A percentile compares a stretch with the other conserved stretches of the same genome.
Conservation (phyloP, 2,329 filamentous ascomycete genomes). For the Colletotrichum sp. region DNA sequence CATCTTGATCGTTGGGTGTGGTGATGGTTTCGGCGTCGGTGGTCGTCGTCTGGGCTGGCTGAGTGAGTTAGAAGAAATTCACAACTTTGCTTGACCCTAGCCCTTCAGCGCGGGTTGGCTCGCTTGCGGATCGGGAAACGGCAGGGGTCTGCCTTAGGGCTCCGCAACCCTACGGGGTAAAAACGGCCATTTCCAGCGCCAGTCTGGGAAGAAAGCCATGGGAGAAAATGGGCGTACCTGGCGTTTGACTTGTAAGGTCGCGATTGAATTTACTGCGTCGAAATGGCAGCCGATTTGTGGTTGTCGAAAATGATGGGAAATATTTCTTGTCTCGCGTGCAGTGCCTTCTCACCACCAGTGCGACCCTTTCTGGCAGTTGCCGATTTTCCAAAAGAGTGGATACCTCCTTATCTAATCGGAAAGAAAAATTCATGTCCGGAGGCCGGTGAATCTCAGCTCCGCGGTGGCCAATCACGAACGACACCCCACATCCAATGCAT, state of each 20-base stretch:
- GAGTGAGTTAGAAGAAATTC: slow-evolving; percentile 45
- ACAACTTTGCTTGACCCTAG: slow-evolving; percentile 49
- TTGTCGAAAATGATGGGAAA: not conserved
- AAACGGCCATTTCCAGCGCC: slow-evolving; percentile 5
- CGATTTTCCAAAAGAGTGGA: not conserved
- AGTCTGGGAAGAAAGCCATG: not conserved
- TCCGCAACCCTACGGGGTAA: slow-evolving; percentile 39
- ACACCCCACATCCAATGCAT: slow-evolving; percentile 19
- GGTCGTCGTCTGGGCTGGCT: slow-evolving; percentile 29
- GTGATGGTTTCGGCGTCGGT: slow-evolving; percentile 59
- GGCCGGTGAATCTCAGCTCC: slow-evolving; percentile 1
- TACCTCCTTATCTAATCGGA: slow-evolving; percentile 5
- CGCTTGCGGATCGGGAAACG: slow-evolving; percentile 47
- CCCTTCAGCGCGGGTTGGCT: slow-evolving; percentile 39
- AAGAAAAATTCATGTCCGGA: not conserved
- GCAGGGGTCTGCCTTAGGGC: slow-evolving; percentile 38
- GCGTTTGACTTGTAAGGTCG: not conserved
- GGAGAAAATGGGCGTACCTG: not conserved
- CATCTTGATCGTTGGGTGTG: slow-evolving; percentile 62
- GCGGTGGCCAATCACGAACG: slow-evolving; percentile 6
- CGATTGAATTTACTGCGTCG: not conserved
- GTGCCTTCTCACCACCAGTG: not conserved
- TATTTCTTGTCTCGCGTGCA: not conserved
- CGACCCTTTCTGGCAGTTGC: not conserved
- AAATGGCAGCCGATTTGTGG: not conserved